Evolutionary conservation across 2,329 filamentous ascomycete genomes (phyloP).

Genomic region (Diaporthe sp.): DNA sequence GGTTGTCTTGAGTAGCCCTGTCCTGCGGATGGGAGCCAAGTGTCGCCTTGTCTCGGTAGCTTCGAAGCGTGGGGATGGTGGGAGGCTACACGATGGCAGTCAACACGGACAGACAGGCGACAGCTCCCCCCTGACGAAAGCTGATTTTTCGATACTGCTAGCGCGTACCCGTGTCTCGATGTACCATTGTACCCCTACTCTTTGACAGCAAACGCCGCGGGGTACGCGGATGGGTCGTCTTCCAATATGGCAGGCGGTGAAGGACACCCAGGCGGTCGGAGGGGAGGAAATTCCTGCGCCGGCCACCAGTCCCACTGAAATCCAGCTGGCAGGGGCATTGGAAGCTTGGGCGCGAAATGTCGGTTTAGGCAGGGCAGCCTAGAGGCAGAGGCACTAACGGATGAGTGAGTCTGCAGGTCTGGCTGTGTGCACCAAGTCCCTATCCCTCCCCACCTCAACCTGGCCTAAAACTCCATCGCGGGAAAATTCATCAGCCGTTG

Average conservation of each 20-base stretch:
- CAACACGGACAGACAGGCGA: slow-evolving; percentile 28
- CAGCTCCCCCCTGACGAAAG: slow-evolving; percentile 33
- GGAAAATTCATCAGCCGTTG: slow-evolving; percentile 40
- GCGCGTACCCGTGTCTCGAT: slow-evolving; percentile 31
- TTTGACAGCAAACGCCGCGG: slow-evolving; percentile 29
- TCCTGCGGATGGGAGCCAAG: background rate
- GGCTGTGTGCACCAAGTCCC: background rate
- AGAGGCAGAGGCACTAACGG: slow-evolving; percentile 1
- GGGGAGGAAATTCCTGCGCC: slow-evolving; percentile 35
- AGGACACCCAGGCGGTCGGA: background rate
- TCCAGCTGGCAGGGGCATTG: background rate
- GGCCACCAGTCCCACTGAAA: slow-evolving; percentile 26
- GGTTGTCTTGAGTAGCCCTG: background rate
- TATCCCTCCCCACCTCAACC: slow-evolving; percentile 31
- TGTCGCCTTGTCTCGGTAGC: slow-evolving; percentile 24
- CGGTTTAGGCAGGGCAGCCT: background rate
- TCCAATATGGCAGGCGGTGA: slow-evolving; percentile 23
- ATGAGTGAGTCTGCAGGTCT: background rate
- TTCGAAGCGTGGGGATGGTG: slow-evolving; percentile 24
- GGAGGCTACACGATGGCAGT: slow-evolving; percentile 31
- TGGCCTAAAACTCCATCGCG: slow-evolving; percentile 37
- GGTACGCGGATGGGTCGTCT: slow-evolving; percentile 4
- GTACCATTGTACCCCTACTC: slow-evolving; percentile 17
- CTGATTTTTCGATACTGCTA: slow-evolving; percentile 41
- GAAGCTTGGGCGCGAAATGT: slow-evolving; percentile 31